Evolutionary conservation across 2,329 filamentous ascomycete genomes (phyloP).

Genomic region (Botryotinia globosa): DNA sequence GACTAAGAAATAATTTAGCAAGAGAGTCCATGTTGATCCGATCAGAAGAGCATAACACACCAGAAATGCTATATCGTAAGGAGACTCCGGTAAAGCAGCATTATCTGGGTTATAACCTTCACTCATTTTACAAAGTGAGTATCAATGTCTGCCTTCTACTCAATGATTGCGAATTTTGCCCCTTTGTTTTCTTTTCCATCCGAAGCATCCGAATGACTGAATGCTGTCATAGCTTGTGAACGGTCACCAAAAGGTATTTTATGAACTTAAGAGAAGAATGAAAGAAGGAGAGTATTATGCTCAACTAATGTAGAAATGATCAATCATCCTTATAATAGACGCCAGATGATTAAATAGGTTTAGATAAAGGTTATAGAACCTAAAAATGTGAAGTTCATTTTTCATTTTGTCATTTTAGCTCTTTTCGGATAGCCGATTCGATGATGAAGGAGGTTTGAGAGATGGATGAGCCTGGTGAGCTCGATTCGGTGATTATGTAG

Average conservation of each 20-base stretch:
- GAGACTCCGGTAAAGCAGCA: slow-evolving; percentile 38
- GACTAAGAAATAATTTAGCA: slow-evolving; percentile 42
- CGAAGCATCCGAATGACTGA: background rate
- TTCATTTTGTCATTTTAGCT: background rate
- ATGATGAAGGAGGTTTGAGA: background rate
- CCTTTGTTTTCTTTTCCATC: background rate
- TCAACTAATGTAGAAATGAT: background rate
- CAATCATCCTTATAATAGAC: background rate
- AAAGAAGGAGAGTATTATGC: background rate
- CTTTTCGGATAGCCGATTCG: slow-evolving; percentile 1
- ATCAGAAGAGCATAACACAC: slow-evolving; percentile 23
- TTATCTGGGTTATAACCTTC: slow-evolving; percentile 42
- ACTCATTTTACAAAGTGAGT: slow-evolving; percentile 39
- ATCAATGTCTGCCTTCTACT: background rate
- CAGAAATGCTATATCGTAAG: slow-evolving; percentile 36
- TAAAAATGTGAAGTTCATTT: background rate
- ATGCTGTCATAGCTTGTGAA: background rate
- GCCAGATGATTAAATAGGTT: too few species aligned
- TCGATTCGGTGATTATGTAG: background rate
- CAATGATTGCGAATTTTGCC: background rate
- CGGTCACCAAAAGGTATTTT: background rate
- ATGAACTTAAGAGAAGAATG: background rate
- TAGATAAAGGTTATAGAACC: background rate
- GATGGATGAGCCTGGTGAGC: too few species aligned
- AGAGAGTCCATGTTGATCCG: background rate